Base-by-base conservation (phyloP, 2,329 filamentous ascomycete species). In the Venturia oleaginea region DNA sequence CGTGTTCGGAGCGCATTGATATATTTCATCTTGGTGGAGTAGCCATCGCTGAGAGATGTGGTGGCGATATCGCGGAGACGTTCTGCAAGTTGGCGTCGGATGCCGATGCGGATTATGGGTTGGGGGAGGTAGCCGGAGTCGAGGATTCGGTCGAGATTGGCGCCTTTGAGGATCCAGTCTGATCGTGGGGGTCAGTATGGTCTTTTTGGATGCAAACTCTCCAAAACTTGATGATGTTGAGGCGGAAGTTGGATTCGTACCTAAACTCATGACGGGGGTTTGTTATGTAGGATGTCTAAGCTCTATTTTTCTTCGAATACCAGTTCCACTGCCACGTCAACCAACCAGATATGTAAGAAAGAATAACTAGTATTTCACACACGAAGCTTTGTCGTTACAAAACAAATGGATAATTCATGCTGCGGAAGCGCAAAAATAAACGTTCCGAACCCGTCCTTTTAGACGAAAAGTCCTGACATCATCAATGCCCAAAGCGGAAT, bases 121-220 rank as follows among this genome's bases (percentile, higher is more conserved):
- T 85, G 80, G 3, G 87, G 87, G 37, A 90, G 79, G 71, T 86
- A 86, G 66, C 86, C 87, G 67, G 80, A 78, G 72, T 90, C 86
- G 43, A 89, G 80, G 65, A 89, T 74, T 74, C 78, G 80, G 71
- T 86, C 84, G 79, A 76, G 68, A 22, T 75, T 66, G 37, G 70
- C 62, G 67, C 64, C 64, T 46, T 57, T 63, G n/a, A 57, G 34
- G 10, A 63, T 17, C 30, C 32, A 40, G 32, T 63, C 62, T 63
- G 34, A 24, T 17, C 6, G 19, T 15, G 24, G 13, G 22, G 13
- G 24, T 51, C 6, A 51, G 22, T 51, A 13, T 4, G 11, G 10
- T 22, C 22, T 15, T 51, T 22, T 27, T 51, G 43, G n/a, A 48
- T 11, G n/a, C 13, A 8, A 2, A 48, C 8, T 5, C 24, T 13